A percentile compares a stretch with the other conserved stretches of the same genome.
These are phyloP conservation scores for Vanrija sp. DNA, from an alignment of 1,284 basidiomycete genomes.

Conservation along the genomic window DNA sequence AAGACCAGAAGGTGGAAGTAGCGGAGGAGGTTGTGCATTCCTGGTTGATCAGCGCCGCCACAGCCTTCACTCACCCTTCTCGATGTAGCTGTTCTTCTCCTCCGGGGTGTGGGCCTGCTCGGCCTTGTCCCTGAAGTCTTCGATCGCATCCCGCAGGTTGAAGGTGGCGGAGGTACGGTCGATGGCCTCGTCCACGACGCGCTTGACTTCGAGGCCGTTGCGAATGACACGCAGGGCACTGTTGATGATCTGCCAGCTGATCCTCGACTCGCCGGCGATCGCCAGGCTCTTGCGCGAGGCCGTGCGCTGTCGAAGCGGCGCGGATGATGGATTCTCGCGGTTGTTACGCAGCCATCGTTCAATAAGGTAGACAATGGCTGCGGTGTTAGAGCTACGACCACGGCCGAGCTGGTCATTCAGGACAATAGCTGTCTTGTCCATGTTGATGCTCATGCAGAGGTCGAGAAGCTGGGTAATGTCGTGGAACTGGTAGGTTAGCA, in stretches of 20 bases:
- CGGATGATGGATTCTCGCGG: conserved; percentile 11
- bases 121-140: conserved; percentile 62
- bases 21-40: conserved; percentile 72
- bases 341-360: conserved; percentile 70
- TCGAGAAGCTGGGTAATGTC: conserved; percentile 69
- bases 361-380: conserved; percentile 82
- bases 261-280: conserved; percentile 17
- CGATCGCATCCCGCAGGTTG: conserved; percentile 83
- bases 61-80: conserved; percentile 58
- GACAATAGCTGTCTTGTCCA: conserved; percentile 74
- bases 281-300: conserved; percentile 15
- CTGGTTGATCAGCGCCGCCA: conserved; percentile 47
- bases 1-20: conserved; percentile 93
- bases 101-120: conserved; percentile 72
- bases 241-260: conserved; percentile 63
- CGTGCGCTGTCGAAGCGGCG: conserved; percentile 7
- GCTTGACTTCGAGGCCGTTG: conserved; percentile 82
- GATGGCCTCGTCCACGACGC: conserved; percentile 81
- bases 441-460: conserved; percentile 70
- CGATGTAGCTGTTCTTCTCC: conserved; percentile 61
- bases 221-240: conserved; percentile 83
- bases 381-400: conserved; percentile 86
- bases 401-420: conserved; percentile 95
- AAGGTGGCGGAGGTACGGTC: conserved; percentile 80
- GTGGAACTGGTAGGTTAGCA: conserved; percentile 46